Evolutionary conservation across 1,139 yeast genomes (phyloP).

Genomic region (Casaregolazyma suthepensis): DNA sequence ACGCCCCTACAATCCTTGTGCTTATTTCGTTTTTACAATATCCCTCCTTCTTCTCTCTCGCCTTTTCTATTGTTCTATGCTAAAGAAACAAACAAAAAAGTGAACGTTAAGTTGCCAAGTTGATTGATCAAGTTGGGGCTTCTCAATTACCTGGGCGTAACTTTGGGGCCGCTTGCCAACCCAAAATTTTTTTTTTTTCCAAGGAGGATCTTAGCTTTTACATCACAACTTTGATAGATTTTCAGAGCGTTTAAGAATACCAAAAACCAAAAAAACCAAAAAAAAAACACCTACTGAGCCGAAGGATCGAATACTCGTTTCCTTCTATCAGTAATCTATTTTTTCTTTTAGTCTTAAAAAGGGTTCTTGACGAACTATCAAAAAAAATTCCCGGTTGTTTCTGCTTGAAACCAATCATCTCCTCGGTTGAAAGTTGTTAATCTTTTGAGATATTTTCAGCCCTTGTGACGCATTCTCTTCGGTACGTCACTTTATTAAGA

Average conservation of each 20-base stretch:
- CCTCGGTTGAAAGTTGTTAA: background rate
- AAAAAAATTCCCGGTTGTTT: background rate
- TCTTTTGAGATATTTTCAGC: background rate
- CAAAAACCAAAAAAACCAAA: conserved; percentile 3
- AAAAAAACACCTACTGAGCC: conserved; percentile 4
- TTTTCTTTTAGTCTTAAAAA: conserved; percentile 6
- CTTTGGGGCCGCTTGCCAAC: background rate
- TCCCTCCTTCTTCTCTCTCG: conserved; percentile 5
- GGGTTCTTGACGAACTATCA: background rate
- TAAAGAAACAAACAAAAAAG: background rate
- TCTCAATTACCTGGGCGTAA: background rate
- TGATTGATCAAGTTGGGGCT: conserved; percentile 2
- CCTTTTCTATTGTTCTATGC: conserved; percentile 3
- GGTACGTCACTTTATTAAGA: background rate
- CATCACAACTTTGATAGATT: conserved; percentile 2
- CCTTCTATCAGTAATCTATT: conserved; percentile 1
- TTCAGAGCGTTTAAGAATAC: conserved; percentile 1
- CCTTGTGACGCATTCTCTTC: background rate
- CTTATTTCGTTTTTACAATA: conserved; percentile 1
- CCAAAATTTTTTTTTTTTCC: conserved; percentile 4
- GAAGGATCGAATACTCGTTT: background rate
- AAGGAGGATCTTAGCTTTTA: conserved; percentile 5
- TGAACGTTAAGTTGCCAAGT: conserved; percentile 7
- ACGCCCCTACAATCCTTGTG: background rate
- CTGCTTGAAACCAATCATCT: background rate